Base-by-base conservation (phyloP, 2,329 filamentous ascomycete genomes). In the Helicocarpus griseus region DNA sequence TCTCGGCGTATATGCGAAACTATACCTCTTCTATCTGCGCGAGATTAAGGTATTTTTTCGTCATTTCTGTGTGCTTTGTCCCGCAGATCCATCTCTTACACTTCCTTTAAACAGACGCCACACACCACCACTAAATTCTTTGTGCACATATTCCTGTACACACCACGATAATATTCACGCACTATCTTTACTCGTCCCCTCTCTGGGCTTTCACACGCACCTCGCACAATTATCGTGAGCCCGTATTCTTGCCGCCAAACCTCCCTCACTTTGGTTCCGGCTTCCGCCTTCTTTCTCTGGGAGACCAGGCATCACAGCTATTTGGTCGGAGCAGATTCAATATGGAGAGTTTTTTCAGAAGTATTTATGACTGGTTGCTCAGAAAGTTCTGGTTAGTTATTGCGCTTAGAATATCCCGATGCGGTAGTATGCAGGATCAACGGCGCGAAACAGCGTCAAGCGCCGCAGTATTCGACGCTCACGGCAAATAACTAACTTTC, bases 361-460 rank as follows among this genome's bases (percentile, higher is more conserved):
- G 84, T 74, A 85, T 98, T 71, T 97, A 97, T 78, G 93, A 97
- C 81, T 97, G 91, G 91, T 78, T 97, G 69, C 76, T 98, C 75
- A 85, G 91, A 77, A 87, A 93, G 65, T 97, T 98, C 74, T 98
- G 93, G 91, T 97, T 76, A 70, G 80, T 74, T 62, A n/a, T n/a
- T 61, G 54, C 54, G 24, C 49, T 48, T 33, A 38, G 22, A 31
- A 45, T n/a, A 17, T 26, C 19, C 29, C 22, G 5, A 43, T 31
- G 26, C 38, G 36, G 19, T 41, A 6, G 38, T 4, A 19, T 28
- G 36, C 31, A 40, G 39, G n/a, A n/a, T 33, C 21, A 36, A 28
- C 13, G 35, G 44, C 29, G 35, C 28, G 36, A 40, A 26, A 5
- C 36, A 17, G 33, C 29, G 31, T 39, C 28, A 17, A 22, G 28